A percentile compares a stretch with the other conserved stretches of the same genome.
phyloP scores from a whole-genome alignment of 257 asterid species.

The Eustoma russellianum region DNA sequence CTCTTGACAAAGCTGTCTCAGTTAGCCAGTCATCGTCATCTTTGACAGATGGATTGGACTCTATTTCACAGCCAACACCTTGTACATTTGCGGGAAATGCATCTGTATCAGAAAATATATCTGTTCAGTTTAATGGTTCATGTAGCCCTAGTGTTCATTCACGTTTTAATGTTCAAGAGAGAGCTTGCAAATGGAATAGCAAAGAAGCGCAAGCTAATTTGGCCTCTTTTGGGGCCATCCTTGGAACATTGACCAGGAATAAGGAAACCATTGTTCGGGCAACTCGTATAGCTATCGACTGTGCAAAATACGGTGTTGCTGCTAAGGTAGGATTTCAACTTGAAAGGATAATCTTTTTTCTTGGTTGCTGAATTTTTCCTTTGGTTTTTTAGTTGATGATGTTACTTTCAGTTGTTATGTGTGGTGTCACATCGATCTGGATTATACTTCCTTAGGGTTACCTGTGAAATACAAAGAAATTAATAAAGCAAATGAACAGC shows the following conservation, averaged over 20 bases:
- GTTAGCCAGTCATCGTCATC: conserved; percentile 49
- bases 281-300: conserved; percentile 75
- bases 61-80: conserved; percentile 42
- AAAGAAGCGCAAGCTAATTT: conserved; percentile 45
- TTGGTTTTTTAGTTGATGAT: too few relatives aligned
- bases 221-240: conserved; percentile 57
- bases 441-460: too few relatives aligned
- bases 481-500: too few relatives aligned
- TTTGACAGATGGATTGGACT: conserved; percentile 45
- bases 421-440: too few relatives aligned
- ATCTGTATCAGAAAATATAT: conserved; percentile 33
- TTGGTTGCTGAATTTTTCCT: neutral
- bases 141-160: conserved; percentile 46
- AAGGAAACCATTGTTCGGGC: conserved; percentile 84
- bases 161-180: conserved; percentile 38
- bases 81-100: conserved; percentile 42
- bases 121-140: conserved; percentile 33
- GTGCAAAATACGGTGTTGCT: conserved; percentile 79
- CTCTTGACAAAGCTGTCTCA: conserved; percentile 39
- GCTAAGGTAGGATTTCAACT: conserved; percentile 45
- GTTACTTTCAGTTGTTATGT: too few relatives aligned
- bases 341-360: neutral
- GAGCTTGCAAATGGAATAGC: conserved; percentile 44
- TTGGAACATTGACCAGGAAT: conserved; percentile 69
- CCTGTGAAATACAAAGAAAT: too few relatives aligned